Evolutionary conservation across 2,329 filamentous ascomycete species (phyloP), one percentile per base, ranked within the genome.

Genomic region (Aspergillus sp.): DNA sequence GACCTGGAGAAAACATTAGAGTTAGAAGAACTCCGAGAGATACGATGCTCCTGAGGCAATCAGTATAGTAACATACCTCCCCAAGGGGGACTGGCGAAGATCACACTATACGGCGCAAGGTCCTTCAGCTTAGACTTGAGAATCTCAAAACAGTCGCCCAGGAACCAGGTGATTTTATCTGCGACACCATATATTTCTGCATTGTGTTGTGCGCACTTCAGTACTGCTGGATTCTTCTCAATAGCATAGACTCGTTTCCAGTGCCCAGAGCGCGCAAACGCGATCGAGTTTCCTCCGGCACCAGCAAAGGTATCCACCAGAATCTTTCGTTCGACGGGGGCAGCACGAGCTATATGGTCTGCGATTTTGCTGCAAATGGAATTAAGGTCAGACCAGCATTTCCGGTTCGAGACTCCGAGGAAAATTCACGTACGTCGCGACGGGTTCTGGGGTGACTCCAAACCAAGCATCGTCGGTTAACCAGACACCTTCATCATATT

Each of bases 401-500:
- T 8, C 19, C 7, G 15, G 1, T 22, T 9, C 1, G 9, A 6
- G 28, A 6, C 28, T 7, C 34, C 60, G 25, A 22, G 8, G 47
- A 30, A 34, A 15, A 50, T 38, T 30, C 11, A 79, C 83, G 71
- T 81, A 95, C 91, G 84, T 88, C 63, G 95, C 95, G 30, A 99
- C 87, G 4, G 91, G 91, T 76, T 99, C 94, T 15, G 95, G 93
- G 0, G 96, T 99, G 7, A 98, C 93, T 59, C 93, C 95, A 75
- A 95, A 99, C 95, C 95, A 99, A 57, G 93, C 91, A 78, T 94
- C 90, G 74, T 96, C 89, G 0, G 96, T 99, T 83, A 99, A 87
- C 82, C 88, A 90, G 67, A 99, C 85, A 59, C 93, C 94, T 61
- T 93, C 85, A 74, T 97, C 90, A 74, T 97, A 99, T 69, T 85